These are phyloP conservation scores for Parathielavia appendiculata DNA, from an alignment of 495 filamentous ascomycete species.

Conservation along the genomic window DNA sequence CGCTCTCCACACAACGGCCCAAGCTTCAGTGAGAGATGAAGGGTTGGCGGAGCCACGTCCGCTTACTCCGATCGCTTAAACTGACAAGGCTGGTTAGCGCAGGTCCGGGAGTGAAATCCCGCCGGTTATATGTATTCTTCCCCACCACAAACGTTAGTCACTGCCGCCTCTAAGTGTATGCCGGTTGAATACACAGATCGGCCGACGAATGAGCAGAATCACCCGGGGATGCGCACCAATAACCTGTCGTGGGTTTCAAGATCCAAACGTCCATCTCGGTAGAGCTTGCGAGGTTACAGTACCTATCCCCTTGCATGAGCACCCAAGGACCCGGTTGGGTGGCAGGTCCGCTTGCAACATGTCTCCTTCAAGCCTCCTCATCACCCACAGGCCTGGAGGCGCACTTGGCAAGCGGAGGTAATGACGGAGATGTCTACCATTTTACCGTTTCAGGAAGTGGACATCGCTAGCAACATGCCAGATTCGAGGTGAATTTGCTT, in stretches of 20 bases:
- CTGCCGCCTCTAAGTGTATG: background rate
- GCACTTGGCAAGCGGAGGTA: too few relatives aligned
- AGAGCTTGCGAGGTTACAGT: background rate
- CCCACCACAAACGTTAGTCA: background rate
- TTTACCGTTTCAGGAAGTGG: background rate
- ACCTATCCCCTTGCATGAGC: background rate
- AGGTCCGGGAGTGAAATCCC: too few relatives aligned
- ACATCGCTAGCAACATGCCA: background rate
- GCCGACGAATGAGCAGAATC: background rate
- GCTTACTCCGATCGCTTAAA: too few relatives aligned
- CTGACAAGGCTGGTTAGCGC: too few relatives aligned
- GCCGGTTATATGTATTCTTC: constrained; percentile 9
- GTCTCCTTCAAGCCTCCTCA: background rate
- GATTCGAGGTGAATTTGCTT: background rate
- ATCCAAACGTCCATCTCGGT: background rate
- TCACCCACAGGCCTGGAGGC: background rate
- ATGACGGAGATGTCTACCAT: background rate
- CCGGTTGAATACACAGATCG: constrained; percentile 2
- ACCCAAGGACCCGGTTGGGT: constrained; percentile 3
- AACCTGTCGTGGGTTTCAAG: background rate
- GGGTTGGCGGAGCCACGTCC: too few relatives aligned
- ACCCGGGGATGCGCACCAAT: constrained; percentile 15
- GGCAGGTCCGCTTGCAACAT: background rate
- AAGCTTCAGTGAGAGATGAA: too few relatives aligned
- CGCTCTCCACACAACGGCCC: background rate